A percentile compares a stretch with the other conserved stretches of the same genome.
These are phyloP conservation scores for Kernera saxatilis DNA, from an alignment of 345 rosid species.

Conservation along the genomic window DNA sequence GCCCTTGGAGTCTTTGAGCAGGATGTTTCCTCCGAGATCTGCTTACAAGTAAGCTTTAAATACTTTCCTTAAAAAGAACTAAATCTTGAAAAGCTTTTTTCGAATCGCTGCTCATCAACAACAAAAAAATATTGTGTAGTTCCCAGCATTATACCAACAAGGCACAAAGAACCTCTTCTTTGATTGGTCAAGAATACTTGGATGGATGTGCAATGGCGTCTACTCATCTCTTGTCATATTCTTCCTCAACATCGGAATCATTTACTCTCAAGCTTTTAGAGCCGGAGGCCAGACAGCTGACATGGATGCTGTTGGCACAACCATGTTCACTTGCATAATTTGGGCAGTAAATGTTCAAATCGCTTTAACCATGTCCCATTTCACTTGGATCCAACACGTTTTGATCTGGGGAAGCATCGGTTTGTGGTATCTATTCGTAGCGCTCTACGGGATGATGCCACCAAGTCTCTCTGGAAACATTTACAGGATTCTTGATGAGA, in stretches of 20 bases:
- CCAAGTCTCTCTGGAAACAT: constrained; percentile 56
- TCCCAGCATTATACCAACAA: constrained; percentile 96
- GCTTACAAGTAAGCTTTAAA: constrained; percentile 73
- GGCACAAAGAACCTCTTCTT: constrained; percentile 84
- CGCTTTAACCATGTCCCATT: constrained; percentile 85
- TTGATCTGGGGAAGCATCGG: constrained; percentile 84
- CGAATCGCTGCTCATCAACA: background rate
- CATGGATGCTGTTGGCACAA: constrained; percentile 78
- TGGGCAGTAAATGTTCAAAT: constrained; percentile 91
- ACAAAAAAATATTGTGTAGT: constrained; percentile 48
- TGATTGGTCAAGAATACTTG: constrained; percentile 82
- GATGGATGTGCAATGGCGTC: constrained; percentile 94
- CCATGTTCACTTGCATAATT: constrained; percentile 93
- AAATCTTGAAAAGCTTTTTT: background rate
- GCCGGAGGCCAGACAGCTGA: constrained; percentile 74
- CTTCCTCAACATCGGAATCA: constrained; percentile 63
- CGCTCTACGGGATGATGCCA: constrained; percentile 58
- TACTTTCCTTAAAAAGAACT: background rate
- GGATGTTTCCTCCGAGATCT: constrained; percentile 86
- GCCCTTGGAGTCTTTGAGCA: constrained; percentile 97
- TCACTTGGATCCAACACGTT: constrained; percentile 95
- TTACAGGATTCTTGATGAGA: constrained; percentile 63
- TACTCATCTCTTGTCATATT: constrained; percentile 67
- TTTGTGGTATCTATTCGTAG: constrained; percentile 75
- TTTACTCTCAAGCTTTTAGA: constrained; percentile 70